Percentiles rank a stretch among this genome's conserved stretches.
These are phyloP conservation scores for Saccharomycopsis javanensis DNA, from an alignment of 805 yeast species.

Conservation along the genomic window DNA sequence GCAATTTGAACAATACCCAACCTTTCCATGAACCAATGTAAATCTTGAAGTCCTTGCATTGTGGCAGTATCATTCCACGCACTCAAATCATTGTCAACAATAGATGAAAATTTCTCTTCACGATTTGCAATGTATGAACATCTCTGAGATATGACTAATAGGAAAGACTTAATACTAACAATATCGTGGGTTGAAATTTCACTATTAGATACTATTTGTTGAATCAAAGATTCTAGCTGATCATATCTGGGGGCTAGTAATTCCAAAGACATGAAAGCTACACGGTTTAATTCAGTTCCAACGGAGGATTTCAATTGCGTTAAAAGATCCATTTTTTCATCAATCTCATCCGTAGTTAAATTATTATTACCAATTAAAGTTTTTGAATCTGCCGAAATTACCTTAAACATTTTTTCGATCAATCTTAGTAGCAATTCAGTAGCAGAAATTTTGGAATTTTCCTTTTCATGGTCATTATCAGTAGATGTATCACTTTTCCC, in stretches of 20 bases:
- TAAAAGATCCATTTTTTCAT: conserved; percentile 68
- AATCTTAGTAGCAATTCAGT: conserved; percentile 58
- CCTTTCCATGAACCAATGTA: conserved; percentile 98
- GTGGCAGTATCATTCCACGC: conserved; percentile 94
- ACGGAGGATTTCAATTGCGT: conserved; percentile 84
- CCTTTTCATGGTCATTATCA: neutral
- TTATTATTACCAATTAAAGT: conserved; percentile 50
- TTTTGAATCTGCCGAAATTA: neutral
- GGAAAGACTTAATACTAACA: conserved; percentile 86
- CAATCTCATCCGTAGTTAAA: conserved; percentile 53
- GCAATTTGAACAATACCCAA: conserved; percentile 92
- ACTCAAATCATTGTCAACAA: conserved; percentile 86
- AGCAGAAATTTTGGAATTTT: conserved; percentile 27
- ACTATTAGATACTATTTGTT: conserved; percentile 53
- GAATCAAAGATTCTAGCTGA: conserved; percentile 75
- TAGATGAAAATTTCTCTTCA: conserved; percentile 61
- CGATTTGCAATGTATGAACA: conserved; percentile 49
- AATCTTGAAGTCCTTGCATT: conserved; percentile 76
- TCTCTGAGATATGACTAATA: conserved; percentile 85
- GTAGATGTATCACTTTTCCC: neutral
- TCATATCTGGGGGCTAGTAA: conserved; percentile 69
- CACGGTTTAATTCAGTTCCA: conserved; percentile 88
- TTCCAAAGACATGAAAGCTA: conserved; percentile 93
- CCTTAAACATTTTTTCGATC: conserved; percentile 69
- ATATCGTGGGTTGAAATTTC: conserved; percentile 84